phyloP scores from a whole-genome alignment of 2,329 filamentous ascomycete genomes.

The Exophiala sp. region DNA sequence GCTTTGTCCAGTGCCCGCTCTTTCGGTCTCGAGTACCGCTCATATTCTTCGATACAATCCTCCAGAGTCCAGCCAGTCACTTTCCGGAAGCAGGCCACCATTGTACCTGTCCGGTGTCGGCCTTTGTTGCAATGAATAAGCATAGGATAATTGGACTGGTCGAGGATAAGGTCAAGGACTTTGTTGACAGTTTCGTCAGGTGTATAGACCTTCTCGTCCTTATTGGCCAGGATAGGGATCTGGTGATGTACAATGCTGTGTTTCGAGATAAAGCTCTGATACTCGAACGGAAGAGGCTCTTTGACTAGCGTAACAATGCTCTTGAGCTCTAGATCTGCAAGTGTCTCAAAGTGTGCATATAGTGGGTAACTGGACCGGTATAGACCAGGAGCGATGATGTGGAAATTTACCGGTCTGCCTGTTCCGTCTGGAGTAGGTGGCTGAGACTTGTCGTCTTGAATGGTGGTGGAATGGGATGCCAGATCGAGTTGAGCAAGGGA shows the following conservation, averaged over 20 bases:
- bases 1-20: slow-evolving; percentile 38
- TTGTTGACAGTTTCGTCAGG: slow-evolving; percentile 64
- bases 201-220: slow-evolving; percentile 65
- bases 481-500: slow-evolving; percentile 14
- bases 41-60: slow-evolving; percentile 69
- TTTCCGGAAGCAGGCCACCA: slow-evolving; percentile 76
- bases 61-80: slow-evolving; percentile 64
- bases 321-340: slow-evolving; percentile 66
- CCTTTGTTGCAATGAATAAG: slow-evolving; percentile 93
- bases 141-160: slow-evolving; percentile 72
- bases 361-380: slow-evolving; percentile 81
- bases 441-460: slow-evolving; percentile 28
- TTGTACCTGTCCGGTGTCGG: slow-evolving; percentile 86
- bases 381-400: slow-evolving; percentile 67
- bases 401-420: slow-evolving; percentile 68
- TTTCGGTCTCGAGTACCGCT: slow-evolving; percentile 54
- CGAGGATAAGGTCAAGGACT: slow-evolving; percentile 68
- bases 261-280: slow-evolving; percentile 58
- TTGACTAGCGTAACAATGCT: slow-evolving; percentile 64
- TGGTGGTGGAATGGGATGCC: slow-evolving; percentile 17
- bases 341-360: slow-evolving; percentile 65
- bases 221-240: slow-evolving; percentile 82
- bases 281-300: slow-evolving; percentile 46
- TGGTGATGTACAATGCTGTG: slow-evolving; percentile 69
- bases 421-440: slow-evolving; percentile 34